Evolutionary conservation across 148 eudicot species (phyloP), one percentile per base, ranked within the genome.

Genomic region (Agrostemma githago): DNA sequence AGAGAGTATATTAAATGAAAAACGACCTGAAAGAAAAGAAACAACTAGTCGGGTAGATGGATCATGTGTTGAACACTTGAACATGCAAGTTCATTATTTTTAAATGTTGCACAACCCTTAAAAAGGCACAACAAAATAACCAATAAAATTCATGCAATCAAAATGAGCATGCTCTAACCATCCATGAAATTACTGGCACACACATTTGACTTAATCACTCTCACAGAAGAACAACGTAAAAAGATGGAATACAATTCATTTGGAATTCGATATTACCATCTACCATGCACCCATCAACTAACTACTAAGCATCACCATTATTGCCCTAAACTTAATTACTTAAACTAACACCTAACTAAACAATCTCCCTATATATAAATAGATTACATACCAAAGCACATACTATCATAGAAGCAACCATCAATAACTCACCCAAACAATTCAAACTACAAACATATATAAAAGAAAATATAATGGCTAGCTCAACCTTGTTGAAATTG

Each of bases 331-430:
- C 19, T 17, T 8, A 0, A 14, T 10, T 14, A 41, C 40, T 11
- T 14, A 40, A 37, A 16, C 16, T 17, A 16, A 5, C 62, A 71
- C 68, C 37, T 9, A 21, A 11, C 37, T 9, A 21, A 11, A 37
- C 15, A 60, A 46, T 8, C 60, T 14, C 53, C 65, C 77, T 78
- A 78, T 73, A 78, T 78, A 78, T 73, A 78, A 66, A 78, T 73
- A 73, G 62, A 38, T 21, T 54, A 39, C 9, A 4, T 21, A 19
- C 8, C 5, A 3, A 34, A 41, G 12, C 65, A 15, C 5, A 0
- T 56, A 2, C 12, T 26, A 26, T 1, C 34, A 26, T 26, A 26
- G 34, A 26, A 26, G 34, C 34, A 65, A 76, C 19, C 69, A 77
- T 48, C 70, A 21, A 56, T 8, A 40, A 37, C 34, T 26, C 34